Evolutionary conservation across 2,329 filamentous ascomycete genomes (phyloP), one percentile per base, ranked within the genome.

Genomic region (Calonectria hongkongensis): DNA sequence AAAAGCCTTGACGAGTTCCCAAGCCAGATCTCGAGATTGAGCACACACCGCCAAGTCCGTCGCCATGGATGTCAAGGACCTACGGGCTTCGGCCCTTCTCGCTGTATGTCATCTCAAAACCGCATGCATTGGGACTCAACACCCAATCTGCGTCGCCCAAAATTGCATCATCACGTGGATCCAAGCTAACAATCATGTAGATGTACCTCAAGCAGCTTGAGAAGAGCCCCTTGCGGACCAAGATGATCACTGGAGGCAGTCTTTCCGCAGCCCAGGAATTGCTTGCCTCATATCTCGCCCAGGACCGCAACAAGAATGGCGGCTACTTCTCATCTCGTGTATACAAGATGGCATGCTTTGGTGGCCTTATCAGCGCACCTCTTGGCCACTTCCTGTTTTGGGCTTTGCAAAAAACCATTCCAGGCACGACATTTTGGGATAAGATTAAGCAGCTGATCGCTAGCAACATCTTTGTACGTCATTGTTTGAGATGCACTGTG

Each of bases 211-310:
- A 41, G 54, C 12, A 41, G 21, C 39, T 58, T 16, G 15, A 51
- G 16, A 51, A 25, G 36, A 41, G 36, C 15, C 54, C 54, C 13
- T 18, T 60, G 33, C 54, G 54, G 18, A 60, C 54, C 54, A 60
- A 60, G 21, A 60, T 60, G 54, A 41, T 60, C 21, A 60, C 54
- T 60, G 54, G 30, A 10, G 54, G 54, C 54, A 60, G 30, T 39
- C 36, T 60, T 21, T 60, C 54, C 33, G 54, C 33, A 28, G 30
- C 54, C 6, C 54, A 60, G 21, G 54, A 60, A 16, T 25, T 60
- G 36, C 54, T 60, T 18, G 54, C 54, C 54, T 60, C 54, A 16
- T 60, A 60, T 25, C 54, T 60, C 30, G 54, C 54, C 1, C 33
- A 39, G 6, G 54, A 21, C 3, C 54, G 54, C 36, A 60, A 60